These are phyloP conservation scores for Zygosaccharomyces siamensis DNA, from an alignment of 805 yeast genomes.

Conservation along the genomic window DNA sequence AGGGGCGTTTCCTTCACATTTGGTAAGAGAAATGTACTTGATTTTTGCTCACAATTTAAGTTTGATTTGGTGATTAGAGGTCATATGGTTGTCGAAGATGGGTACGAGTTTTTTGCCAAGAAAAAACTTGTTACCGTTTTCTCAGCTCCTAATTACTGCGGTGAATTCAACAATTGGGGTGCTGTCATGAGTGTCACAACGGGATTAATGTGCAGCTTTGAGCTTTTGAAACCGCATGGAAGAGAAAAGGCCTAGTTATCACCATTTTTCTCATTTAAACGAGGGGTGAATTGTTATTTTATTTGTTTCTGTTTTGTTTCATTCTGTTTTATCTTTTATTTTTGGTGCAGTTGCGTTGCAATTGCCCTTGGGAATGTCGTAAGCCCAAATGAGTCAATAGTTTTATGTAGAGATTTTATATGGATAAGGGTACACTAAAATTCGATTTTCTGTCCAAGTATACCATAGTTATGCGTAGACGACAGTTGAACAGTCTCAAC, in stretches of 20 bases:
- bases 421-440: not conserved
- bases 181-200: constrained; percentile 73
- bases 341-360: not conserved
- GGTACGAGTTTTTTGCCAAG: constrained; percentile 75
- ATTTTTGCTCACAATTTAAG: constrained; percentile 58
- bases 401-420: not conserved
- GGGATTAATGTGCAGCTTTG: constrained; percentile 64
- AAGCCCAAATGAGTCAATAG: not conserved
- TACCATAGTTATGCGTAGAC: no score
- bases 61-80: constrained; percentile 77
- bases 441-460: no score
- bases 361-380: not conserved
- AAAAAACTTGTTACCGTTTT: constrained; percentile 73
- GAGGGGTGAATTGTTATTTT: not conserved
- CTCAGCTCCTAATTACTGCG: constrained; percentile 81
- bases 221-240: constrained; percentile 53
- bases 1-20: constrained; percentile 79
- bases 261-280: not conserved
- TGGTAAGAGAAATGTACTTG: constrained; percentile 62
- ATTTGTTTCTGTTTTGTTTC: not conserved
- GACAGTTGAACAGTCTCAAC: no score
- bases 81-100: constrained; percentile 88
- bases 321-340: not conserved
- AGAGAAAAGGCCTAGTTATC: not conserved
- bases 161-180: constrained; percentile 75